phyloP scores from a whole-genome alignment of 1,284 basidiomycete species.

The Malassezia obtusa region DNA sequence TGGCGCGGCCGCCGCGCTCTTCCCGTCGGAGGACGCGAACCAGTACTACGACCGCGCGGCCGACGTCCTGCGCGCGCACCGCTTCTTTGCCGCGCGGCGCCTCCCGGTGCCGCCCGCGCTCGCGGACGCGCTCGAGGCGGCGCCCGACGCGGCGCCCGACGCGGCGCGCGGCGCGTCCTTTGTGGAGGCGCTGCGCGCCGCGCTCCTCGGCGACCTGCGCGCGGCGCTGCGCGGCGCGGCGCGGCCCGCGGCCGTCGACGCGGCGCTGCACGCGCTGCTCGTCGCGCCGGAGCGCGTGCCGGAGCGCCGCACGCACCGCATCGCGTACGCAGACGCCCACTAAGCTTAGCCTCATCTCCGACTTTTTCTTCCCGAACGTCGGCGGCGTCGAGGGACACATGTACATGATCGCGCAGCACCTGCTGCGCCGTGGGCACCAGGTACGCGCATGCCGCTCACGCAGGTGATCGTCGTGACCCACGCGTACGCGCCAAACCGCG shows the following conservation, averaged over 20 bases:
- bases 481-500: slow-evolving; percentile 70
- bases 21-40: slow-evolving; percentile 30
- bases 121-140: background rate
- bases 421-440: slow-evolving; percentile 75
- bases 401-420: slow-evolving; percentile 56
- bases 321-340: slow-evolving; percentile 12
- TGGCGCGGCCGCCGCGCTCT: slow-evolving; percentile 9
- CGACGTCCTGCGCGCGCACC: slow-evolving; percentile 21
- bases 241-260: background rate
- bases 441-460: slow-evolving; percentile 49
- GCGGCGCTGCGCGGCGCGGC: no score
- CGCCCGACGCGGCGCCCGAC: background rate
- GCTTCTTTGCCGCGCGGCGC: background rate
- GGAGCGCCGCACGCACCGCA: background rate
- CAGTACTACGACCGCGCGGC: slow-evolving; percentile 31
- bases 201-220: background rate
- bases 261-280: background rate
- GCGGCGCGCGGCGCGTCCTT: background rate
- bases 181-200: background rate
- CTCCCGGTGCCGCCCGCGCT: background rate
- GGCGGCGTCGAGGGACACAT: slow-evolving; percentile 97
- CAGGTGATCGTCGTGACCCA: slow-evolving; percentile 93
- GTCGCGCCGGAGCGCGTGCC: background rate
- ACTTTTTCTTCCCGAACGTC: slow-evolving; percentile 90
- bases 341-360: slow-evolving; percentile 70